These are phyloP conservation scores for Castanospermum australe DNA, from an alignment of 306 rosid species.

Conservation along the genomic window DNA sequence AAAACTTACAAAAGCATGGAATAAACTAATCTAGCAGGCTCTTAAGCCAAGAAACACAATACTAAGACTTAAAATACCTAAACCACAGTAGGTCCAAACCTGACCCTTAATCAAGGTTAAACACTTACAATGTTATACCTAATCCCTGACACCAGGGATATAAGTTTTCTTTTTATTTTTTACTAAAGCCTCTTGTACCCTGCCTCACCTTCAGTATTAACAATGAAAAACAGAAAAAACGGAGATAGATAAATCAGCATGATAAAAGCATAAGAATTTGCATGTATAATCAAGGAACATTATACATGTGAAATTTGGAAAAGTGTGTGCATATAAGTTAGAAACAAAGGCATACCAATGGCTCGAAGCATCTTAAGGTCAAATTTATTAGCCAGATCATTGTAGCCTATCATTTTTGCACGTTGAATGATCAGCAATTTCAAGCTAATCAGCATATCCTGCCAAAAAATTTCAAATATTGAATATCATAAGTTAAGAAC, in stretches of 20 bases:
- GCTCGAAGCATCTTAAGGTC: conserved; percentile 71
- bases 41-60: not conserved
- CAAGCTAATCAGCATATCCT: conserved; percentile 73
- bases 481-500: conserved; percentile 8
- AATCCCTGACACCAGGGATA: not conserved
- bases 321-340: not conserved
- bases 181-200: not conserved
- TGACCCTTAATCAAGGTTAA: not conserved
- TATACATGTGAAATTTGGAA: not conserved
- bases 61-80: not conserved
- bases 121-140: not conserved
- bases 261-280: not conserved
- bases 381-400: conserved; percentile 52
- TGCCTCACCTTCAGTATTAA: not conserved
- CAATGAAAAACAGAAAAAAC: not conserved
- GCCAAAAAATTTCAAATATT: conserved; percentile 23
- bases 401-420: conserved; percentile 52
- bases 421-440: conserved; percentile 59
- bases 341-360: conserved; percentile 54
- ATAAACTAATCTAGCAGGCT: not conserved
- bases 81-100: not conserved
- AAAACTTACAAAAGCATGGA: not conserved
- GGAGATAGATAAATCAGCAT: not conserved
- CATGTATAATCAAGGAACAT: not conserved
- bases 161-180: not conserved